phyloP scores from a whole-genome alignment of 768 basidiomycete genomes.

The Tricholoma sp. region DNA sequence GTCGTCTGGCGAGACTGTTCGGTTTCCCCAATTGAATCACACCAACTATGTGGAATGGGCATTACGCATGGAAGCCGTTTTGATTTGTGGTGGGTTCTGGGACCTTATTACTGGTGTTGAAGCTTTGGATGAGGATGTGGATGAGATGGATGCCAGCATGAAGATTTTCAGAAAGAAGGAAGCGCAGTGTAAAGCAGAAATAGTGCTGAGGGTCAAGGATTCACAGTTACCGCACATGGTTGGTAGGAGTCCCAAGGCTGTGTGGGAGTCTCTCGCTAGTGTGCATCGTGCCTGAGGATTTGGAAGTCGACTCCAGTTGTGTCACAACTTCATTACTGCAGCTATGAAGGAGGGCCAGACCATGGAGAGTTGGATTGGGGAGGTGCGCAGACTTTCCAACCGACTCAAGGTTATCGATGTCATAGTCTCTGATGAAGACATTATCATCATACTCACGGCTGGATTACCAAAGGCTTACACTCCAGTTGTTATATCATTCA shows the following conservation, averaged over 20 bases:
- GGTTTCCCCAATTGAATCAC: conserved; percentile 14
- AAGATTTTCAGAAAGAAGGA: background rate
- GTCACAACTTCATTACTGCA: conserved; percentile 15
- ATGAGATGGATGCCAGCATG: background rate
- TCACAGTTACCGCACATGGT: conserved; percentile 14
- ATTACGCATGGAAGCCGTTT: conserved; percentile 18
- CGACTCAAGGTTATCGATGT: conserved; percentile 14
- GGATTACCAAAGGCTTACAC: conserved; percentile 9
- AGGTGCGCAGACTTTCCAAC: conserved; percentile 14
- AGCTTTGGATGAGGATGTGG: too few relatives aligned
- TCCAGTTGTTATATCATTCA: conserved; percentile 12
- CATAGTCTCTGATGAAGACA: conserved; percentile 18
- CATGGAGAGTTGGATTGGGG: conserved; percentile 22
- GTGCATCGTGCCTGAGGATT: conserved; percentile 24
- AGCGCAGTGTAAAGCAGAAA: background rate
- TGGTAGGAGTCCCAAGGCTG: conserved; percentile 9
- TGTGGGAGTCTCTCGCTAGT: conserved; percentile 18
- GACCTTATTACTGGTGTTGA: too few relatives aligned
- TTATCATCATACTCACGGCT: conserved; percentile 21
- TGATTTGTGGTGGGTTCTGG: conserved; percentile 12
- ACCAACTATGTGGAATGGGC: conserved; percentile 20
- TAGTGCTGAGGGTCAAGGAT: conserved; percentile 2
- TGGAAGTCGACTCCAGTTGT: conserved; percentile 16
- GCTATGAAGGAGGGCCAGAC: conserved; percentile 11
- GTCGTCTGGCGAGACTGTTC: too few relatives aligned